These are phyloP conservation scores for Herpetospermum pedunculosum DNA, from an alignment of 306 rosid species.

Conservation along the genomic window DNA sequence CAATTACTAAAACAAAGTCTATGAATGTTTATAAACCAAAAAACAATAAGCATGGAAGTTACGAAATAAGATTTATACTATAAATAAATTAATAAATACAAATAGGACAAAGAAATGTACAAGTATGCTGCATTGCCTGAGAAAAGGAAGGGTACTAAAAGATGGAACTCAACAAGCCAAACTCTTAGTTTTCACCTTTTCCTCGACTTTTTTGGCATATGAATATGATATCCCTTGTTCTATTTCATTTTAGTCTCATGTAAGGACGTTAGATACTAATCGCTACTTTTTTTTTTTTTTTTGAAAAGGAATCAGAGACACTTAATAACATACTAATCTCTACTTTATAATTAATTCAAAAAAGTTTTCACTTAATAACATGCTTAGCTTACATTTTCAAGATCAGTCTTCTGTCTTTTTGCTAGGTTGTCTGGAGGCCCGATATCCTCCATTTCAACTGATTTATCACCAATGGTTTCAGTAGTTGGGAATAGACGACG, in stretches of 20 bases:
- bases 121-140: background rate
- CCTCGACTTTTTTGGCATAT: background rate
- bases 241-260: background rate
- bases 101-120: background rate
- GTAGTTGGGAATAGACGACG: slow-evolving; percentile 36
- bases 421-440: slow-evolving; percentile 24
- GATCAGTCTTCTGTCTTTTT: slow-evolving; percentile 50
- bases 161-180: background rate
- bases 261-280: background rate
- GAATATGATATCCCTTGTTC: background rate
- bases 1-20: background rate
- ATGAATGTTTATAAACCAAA: background rate
- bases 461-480: slow-evolving; percentile 21
- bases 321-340: background rate
- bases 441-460: slow-evolving; percentile 20
- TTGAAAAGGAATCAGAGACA: too few species aligned
- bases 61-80: background rate
- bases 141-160: background rate
- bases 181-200: background rate
- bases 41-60: background rate
- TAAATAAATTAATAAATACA: background rate
- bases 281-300: too few species aligned
- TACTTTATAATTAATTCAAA: background rate
- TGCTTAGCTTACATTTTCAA: slow-evolving; percentile 29
- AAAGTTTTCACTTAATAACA: background rate